Conservation (phyloP, 495 filamentous ascomycete species). For the Bryoglossum gracile region DNA sequence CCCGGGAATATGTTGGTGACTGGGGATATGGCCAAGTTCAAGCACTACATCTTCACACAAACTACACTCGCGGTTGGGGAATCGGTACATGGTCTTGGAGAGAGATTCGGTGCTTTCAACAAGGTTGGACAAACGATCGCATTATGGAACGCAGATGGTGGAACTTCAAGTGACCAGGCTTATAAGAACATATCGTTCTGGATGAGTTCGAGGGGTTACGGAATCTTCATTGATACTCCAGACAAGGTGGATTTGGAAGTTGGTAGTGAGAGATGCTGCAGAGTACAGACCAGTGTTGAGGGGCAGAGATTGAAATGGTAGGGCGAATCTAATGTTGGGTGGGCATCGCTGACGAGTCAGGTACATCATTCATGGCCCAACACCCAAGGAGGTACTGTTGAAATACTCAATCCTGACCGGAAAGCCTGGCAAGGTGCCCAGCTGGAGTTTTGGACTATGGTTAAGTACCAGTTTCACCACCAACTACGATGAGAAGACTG, state of each 20-base stretch:
- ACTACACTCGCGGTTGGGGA: conserved; percentile 59
- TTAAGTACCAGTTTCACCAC: conserved; percentile 65
- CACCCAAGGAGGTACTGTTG: conserved; percentile 58
- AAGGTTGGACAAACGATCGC: conserved; percentile 62
- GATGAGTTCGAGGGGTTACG: conserved; percentile 60
- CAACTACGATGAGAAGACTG: conserved; percentile 60
- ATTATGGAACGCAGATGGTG: conserved; percentile 68
- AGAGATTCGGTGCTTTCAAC: conserved; percentile 63
- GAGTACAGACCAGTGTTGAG: conserved; percentile 56
- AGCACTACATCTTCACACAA: conserved; percentile 55
- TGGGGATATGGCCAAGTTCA: conserved; percentile 46
- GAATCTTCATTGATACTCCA: conserved; percentile 59
- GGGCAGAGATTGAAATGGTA: conserved; percentile 50
- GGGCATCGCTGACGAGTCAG: conserved; percentile 28
- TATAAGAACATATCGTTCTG: conserved; percentile 74
- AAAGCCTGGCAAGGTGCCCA: conserved; percentile 49
- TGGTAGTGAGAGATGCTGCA: conserved; percentile 57
- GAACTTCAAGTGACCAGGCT: conserved; percentile 60
- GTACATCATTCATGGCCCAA: conserved; percentile 59
- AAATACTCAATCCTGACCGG: conserved; percentile 59
- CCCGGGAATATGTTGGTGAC: conserved; percentile 42
- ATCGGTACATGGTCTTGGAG: conserved; percentile 60
- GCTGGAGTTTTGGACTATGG: conserved; percentile 68
- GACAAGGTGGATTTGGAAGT: conserved; percentile 57
- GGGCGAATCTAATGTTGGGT: background rate